Conservation (phyloP, 345 rosid genomes). For the Euclidium syriacum region DNA sequence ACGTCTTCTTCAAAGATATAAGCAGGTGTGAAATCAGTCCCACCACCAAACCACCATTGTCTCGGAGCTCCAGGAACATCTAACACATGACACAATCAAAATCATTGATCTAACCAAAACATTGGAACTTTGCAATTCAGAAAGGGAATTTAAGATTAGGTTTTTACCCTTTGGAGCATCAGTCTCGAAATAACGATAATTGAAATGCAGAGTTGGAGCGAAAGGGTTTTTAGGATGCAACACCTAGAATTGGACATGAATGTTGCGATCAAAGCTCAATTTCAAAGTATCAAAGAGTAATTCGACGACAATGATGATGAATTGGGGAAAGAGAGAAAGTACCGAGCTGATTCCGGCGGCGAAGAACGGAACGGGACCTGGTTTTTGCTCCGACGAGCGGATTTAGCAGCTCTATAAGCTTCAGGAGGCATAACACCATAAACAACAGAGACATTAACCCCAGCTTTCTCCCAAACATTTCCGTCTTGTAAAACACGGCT, state of each 20-base stretch:
- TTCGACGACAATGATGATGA: background rate
- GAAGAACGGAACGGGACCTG: constrained; percentile 82
- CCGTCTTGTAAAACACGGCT: constrained; percentile 93
- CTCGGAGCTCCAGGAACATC: constrained; percentile 94
- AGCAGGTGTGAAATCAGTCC: constrained; percentile 98
- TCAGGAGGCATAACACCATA: constrained; percentile 99
- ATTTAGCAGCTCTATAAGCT: constrained; percentile 91
- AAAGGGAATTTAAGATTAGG: no score
- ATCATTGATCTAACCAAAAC: no score
- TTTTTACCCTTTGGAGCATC: constrained; percentile 85
- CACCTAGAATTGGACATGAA: constrained; percentile 6
- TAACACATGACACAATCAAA: no score
- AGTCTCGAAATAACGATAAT: constrained; percentile 30
- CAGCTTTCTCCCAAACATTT: constrained; percentile 92
- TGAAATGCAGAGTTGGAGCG: constrained; percentile 64
- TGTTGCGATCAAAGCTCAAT: background rate
- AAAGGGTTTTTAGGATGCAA: constrained; percentile 64
- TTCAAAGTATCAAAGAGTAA: background rate
- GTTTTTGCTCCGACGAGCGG: constrained; percentile 60
- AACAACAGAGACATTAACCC: constrained; percentile 92
- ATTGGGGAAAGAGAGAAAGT: background rate
- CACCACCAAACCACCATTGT: constrained; percentile 99
- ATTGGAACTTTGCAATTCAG: no score
- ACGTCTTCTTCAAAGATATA: constrained; percentile 96
- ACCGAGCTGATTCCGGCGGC: constrained; percentile 94